Evolutionary conservation across 805 yeast genomes (phyloP).

Genomic region (Pichia heedii): DNA sequence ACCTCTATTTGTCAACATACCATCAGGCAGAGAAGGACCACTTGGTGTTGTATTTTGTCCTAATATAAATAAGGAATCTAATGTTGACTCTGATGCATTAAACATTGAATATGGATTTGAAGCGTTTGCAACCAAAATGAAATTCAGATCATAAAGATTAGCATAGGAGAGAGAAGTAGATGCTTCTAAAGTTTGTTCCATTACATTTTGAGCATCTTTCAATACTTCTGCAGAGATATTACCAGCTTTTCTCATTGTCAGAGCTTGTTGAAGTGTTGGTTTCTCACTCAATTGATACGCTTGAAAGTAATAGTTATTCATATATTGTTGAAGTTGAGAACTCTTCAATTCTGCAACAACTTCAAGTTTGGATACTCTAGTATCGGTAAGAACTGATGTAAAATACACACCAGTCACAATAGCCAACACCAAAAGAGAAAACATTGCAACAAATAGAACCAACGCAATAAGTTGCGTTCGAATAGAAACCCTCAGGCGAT

Average conservation of each 20-base stretch:
- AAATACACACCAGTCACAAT: slow-evolving; percentile 71
- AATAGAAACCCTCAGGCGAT: slow-evolving; percentile 47
- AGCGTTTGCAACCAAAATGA: slow-evolving; percentile 37
- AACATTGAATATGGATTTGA: slow-evolving; percentile 25
- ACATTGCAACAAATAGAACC: slow-evolving; percentile 59
- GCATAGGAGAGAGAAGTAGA: slow-evolving; percentile 58
- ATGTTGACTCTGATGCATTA: slow-evolving; percentile 30
- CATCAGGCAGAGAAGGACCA: slow-evolving; percentile 30
- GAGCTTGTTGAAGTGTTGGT: slow-evolving; percentile 50
- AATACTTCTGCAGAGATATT: slow-evolving; percentile 47
- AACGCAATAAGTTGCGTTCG: slow-evolving; percentile 66
- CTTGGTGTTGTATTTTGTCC: slow-evolving; percentile 4
- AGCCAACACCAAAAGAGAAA: slow-evolving; percentile 65
- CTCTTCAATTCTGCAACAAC: slow-evolving; percentile 78
- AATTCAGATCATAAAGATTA: slow-evolving; percentile 54
- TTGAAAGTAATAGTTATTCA: slow-evolving; percentile 58
- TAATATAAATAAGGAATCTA: slow-evolving; percentile 33
- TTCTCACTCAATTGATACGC: slow-evolving; percentile 54
- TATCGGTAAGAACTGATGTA: slow-evolving; percentile 46
- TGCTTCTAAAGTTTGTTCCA: slow-evolving; percentile 56
- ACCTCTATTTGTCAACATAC: slow-evolving; percentile 36
- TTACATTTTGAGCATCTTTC: slow-evolving; percentile 35
- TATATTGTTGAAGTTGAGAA: slow-evolving; percentile 64
- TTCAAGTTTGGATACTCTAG: slow-evolving; percentile 62
- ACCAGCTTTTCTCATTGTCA: slow-evolving; percentile 62